Percentiles rank a stretch among this genome's conserved stretches.
Evolutionary conservation across 164 flowering plant species (phyloP).

Genomic region (Paratinospora sagittata): DNA sequence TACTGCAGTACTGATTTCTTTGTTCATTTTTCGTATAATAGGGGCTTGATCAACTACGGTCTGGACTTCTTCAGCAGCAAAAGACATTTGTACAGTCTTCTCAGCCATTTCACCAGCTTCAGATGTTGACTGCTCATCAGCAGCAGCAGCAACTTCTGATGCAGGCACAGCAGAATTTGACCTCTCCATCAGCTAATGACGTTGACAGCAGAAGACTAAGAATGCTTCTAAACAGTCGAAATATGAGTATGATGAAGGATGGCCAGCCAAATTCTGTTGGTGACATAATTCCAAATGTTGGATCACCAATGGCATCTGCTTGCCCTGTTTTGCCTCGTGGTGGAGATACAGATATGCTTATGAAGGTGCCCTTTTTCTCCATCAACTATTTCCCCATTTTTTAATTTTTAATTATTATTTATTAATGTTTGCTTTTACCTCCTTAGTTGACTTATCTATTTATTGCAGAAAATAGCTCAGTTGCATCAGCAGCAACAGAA

Average conservation of each 20-base stretch:
- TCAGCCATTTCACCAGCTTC: slow-evolving; percentile 86
- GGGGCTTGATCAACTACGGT: slow-evolving; percentile 71
- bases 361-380: slow-evolving; percentile 59
- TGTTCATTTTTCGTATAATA: slow-evolving; percentile 13
- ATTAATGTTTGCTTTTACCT: slow-evolving; percentile 3
- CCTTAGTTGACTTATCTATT: slow-evolving; percentile 14
- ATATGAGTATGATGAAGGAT: slow-evolving; percentile 61
- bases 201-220: slow-evolving; percentile 71
- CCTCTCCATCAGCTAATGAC: slow-evolving; percentile 72
- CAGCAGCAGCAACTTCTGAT: slow-evolving; percentile 83
- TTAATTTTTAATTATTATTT: background rate
- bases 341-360: slow-evolving; percentile 68
- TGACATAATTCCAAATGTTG: slow-evolving; percentile 75
- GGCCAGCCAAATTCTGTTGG: slow-evolving; percentile 69
- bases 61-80: slow-evolving; percentile 89
- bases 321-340: slow-evolving; percentile 56
- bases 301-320: slow-evolving; percentile 62
- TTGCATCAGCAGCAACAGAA: slow-evolving; percentile 63
- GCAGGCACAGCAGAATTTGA: slow-evolving; percentile 77
- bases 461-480: slow-evolving; percentile 72
- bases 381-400: background rate
- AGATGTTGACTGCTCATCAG: slow-evolving; percentile 80
- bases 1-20: background rate
- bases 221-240: slow-evolving; percentile 67
- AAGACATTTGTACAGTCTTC: slow-evolving; percentile 79